A percentile compares a stretch with the other conserved stretches of the same genome.
Conservation (phyloP, 164 flowering plant species). For the Cinnamomum micranthum region DNA sequence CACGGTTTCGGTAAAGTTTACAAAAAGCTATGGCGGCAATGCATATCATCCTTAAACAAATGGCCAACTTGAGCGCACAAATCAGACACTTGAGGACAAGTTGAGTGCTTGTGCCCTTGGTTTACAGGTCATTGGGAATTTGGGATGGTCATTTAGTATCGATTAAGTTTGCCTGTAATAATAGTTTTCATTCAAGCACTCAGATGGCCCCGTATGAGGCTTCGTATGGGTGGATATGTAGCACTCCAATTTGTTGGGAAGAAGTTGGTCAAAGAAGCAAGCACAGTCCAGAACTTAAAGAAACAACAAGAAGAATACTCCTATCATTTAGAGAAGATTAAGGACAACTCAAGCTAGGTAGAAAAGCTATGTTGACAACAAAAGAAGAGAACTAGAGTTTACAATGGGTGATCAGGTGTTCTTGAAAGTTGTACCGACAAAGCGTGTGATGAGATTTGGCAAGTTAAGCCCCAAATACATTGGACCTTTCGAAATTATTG, state of each 20-base stretch:
- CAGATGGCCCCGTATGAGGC: not conserved
- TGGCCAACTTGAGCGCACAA: not conserved
- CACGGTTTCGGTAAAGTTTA: not conserved
- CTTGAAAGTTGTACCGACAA: not conserved
- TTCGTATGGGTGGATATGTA: not conserved
- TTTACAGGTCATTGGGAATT: not conserved
- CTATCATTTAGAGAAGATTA: not conserved
- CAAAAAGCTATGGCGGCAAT: not conserved
- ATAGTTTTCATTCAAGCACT: not conserved
- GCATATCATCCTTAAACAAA: not conserved
- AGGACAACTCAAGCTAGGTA: not conserved
- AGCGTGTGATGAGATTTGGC: not conserved
- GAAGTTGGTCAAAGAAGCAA: not conserved
- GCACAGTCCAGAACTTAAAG: not conserved
- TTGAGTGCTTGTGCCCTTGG: not conserved
- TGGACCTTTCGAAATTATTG: not conserved
- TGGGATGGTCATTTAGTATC: not conserved
- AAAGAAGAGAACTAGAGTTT: not conserved
- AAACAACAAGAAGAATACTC: not conserved
- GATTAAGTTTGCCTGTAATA: not conserved
- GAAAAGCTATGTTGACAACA: conserved; percentile 3
- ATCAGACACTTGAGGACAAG: not conserved
- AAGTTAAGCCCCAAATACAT: conserved; percentile 1
- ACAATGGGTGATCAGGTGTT: not conserved
- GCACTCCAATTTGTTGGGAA: not conserved